These are phyloP conservation scores for Trichoderma atrobrunneum DNA, from an alignment of 2,329 filamentous ascomycete species.

Conservation along the genomic window DNA sequence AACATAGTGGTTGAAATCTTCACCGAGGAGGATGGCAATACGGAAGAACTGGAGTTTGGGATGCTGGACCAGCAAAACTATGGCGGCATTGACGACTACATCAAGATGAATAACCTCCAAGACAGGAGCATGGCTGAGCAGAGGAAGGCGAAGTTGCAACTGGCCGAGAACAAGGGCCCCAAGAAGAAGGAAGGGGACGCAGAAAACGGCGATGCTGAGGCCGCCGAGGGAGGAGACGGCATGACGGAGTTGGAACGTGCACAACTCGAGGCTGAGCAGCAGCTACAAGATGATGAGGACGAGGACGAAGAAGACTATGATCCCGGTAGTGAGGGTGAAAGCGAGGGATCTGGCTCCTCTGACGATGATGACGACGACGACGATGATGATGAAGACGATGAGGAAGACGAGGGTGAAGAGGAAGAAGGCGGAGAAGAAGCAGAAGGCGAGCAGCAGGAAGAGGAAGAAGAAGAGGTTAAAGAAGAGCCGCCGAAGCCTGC, in stretches of 20 bases:
- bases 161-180: constrained; percentile 55
- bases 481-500: constrained; percentile 21
- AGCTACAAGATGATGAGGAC: constrained; percentile 58
- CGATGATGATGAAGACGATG: constrained; percentile 39
- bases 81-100: constrained; percentile 60
- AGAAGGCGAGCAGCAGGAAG: constrained; percentile 28
- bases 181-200: constrained; percentile 45
- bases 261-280: constrained; percentile 50
- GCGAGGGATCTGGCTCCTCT: constrained; percentile 53
- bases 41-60: constrained; percentile 63
- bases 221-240: constrained; percentile 37
- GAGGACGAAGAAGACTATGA: constrained; percentile 67
- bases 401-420: constrained; percentile 33
- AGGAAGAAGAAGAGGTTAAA: constrained; percentile 24
- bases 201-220: constrained; percentile 34
- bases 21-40: constrained; percentile 44
- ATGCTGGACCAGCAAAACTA: constrained; percentile 72
- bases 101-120: constrained; percentile 59
- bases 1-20: constrained; percentile 64
- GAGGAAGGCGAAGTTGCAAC: constrained; percentile 60
- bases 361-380: constrained; percentile 43
- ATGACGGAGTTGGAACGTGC: constrained; percentile 51
- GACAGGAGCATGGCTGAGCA: constrained; percentile 68
- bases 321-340: constrained; percentile 59
- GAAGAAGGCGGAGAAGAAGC: constrained; percentile 34